phyloP scores from a whole-genome alignment of 495 filamentous ascomycete genomes.

The Penicillium soppii region DNA sequence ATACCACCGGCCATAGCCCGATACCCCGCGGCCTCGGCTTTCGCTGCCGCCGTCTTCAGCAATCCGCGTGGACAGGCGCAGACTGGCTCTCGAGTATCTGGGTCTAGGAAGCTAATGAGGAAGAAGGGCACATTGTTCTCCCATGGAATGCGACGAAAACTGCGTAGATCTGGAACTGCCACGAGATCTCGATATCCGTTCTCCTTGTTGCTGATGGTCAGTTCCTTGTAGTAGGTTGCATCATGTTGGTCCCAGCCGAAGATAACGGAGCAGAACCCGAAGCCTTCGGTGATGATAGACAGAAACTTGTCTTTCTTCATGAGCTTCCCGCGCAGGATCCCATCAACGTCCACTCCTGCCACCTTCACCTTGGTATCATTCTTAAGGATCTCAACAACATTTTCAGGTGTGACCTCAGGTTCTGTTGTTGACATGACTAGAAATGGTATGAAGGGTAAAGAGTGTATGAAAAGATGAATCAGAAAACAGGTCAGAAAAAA shows the following conservation, averaged over 20 bases:
- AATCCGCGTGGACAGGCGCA: conserved; percentile 82
- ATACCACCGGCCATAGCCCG: conserved; percentile 92
- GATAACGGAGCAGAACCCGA: conserved; percentile 95
- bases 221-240: conserved; percentile 77
- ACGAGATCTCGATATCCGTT: conserved; percentile 92
- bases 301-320: conserved; percentile 96
- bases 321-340: conserved; percentile 86
- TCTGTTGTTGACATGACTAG: conserved; percentile 14
- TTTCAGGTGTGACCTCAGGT: conserved; percentile 54
- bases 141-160: conserved; percentile 91
- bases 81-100: conserved; percentile 55
- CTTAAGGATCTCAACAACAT: conserved; percentile 60
- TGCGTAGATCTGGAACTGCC: conserved; percentile 76
- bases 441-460: neutral
- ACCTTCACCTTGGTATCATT: conserved; percentile 87
- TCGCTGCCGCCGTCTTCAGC: conserved; percentile 65
- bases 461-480: neutral
- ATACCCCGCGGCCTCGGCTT: conserved; percentile 61
- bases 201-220: conserved; percentile 85
- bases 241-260: conserved; percentile 99
- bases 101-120: conserved; percentile 78
- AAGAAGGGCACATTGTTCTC: conserved; percentile 93
- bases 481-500: neutral
- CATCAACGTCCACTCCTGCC: conserved; percentile 89
- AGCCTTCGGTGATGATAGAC: conserved; percentile 76